A percentile compares a stretch with the other conserved stretches of the same genome.
Conservation (phyloP, 345 rosid species). For the Gossypium herbaceum region DNA sequence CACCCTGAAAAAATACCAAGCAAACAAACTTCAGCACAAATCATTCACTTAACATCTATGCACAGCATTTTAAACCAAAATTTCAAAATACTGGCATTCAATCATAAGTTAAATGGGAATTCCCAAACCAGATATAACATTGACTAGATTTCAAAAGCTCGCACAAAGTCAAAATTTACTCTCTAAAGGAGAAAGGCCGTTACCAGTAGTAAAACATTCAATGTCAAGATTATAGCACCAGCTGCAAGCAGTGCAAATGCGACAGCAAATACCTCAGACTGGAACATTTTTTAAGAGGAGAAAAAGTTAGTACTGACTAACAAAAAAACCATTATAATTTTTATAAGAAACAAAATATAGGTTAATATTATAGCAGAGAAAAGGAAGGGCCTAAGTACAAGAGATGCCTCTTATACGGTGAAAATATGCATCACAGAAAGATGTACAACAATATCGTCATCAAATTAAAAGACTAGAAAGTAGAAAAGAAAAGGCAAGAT, state of each 20-base stretch:
- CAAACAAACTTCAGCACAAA: not conserved
- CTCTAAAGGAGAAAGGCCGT: conserved; percentile 5
- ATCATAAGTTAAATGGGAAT: not conserved
- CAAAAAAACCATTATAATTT: not conserved
- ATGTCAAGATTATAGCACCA: conserved; percentile 88
- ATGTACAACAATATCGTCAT: not conserved
- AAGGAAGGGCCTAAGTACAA: not conserved
- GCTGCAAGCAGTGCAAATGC: conserved; percentile 99
- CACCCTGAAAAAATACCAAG: conserved; percentile 45
- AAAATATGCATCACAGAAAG: not conserved
- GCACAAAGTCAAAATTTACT: not conserved
- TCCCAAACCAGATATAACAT: not conserved
- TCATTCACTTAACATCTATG: not conserved
- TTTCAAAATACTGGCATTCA: not conserved
- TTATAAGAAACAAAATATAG: not conserved
- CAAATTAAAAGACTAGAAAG: not conserved
- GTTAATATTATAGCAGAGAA: not conserved
- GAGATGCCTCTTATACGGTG: not conserved
- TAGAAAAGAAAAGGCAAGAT: not conserved
- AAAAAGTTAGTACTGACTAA: not conserved
- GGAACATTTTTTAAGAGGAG: conserved; percentile 18
- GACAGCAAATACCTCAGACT: conserved; percentile 97
- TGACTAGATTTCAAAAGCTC: not conserved
- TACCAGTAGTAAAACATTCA: conserved; percentile 93
- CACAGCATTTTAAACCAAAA: not conserved